Conservation (phyloP, 768 basidiomycete genomes). For the Myochromella boudieri region DNA sequence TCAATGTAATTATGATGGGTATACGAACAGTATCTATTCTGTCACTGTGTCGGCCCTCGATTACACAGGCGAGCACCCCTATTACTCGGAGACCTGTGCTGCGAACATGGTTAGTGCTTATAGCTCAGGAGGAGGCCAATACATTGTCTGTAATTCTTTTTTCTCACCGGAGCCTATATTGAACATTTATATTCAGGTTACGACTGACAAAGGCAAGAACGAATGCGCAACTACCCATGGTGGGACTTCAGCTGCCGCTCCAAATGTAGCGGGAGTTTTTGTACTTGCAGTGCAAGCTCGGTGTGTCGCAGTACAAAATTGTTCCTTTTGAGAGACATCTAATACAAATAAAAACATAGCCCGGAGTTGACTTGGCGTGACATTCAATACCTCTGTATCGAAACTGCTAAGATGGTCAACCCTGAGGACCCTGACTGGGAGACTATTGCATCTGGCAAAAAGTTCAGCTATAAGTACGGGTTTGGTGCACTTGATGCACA, state of each 20-base stretch:
- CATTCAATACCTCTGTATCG: constrained; percentile 85
- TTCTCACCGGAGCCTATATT: neutral
- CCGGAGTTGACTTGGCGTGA: constrained; percentile 99
- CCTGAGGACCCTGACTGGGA: constrained; percentile 94
- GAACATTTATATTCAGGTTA: constrained; percentile 57
- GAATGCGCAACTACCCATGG: constrained; percentile 82
- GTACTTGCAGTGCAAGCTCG: constrained; percentile 85
- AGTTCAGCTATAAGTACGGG: constrained; percentile 88
- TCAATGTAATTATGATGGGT: constrained; percentile 99
- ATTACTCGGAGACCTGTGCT: constrained; percentile 94
- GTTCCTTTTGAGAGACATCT: neutral
- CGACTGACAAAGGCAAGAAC: constrained; percentile 88
- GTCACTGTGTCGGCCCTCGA: constrained; percentile 96
- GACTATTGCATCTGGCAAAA: constrained; percentile 63
- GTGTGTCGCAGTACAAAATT: constrained; percentile 35
- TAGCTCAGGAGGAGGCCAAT: constrained; percentile 88
- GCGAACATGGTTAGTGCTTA: constrained; percentile 96
- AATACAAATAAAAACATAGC: constrained; percentile 35
- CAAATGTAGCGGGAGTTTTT: constrained; percentile 91
- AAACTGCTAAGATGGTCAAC: constrained; percentile 76
- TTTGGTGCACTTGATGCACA: constrained; percentile 89
- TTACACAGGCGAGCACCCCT: constrained; percentile 88
- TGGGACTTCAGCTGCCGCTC: constrained; percentile 98
- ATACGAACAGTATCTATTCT: constrained; percentile 96
- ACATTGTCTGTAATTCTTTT: constrained; percentile 67